These are phyloP conservation scores for Russula emetica DNA, from an alignment of 768 basidiomycete species.

Conservation along the genomic window DNA sequence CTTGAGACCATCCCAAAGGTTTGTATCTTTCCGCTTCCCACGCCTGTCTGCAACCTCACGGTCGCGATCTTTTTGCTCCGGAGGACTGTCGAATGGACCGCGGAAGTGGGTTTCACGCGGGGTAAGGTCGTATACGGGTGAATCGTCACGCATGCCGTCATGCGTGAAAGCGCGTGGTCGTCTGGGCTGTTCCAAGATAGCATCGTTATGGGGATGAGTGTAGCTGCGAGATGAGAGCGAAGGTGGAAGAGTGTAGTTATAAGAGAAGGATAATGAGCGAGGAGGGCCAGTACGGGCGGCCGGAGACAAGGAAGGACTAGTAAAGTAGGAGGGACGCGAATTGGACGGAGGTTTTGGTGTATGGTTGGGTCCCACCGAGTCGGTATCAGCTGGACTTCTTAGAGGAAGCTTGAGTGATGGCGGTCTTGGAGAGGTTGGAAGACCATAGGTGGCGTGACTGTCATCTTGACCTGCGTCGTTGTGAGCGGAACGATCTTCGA, in stretches of 20 bases:
- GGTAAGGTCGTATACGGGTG: slow-evolving; percentile 34
- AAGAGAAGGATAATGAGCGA: slow-evolving; percentile 20
- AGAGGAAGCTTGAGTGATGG: slow-evolving; percentile 4
- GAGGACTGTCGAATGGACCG: slow-evolving; percentile 52
- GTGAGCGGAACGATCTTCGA: background rate
- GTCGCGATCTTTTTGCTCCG: slow-evolving; percentile 38
- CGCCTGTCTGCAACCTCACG: slow-evolving; percentile 47
- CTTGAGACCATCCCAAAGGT: slow-evolving; percentile 43
- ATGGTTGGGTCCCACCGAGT: background rate
- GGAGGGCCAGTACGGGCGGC: slow-evolving; percentile 24
- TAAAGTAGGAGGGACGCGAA: slow-evolving; percentile 3
- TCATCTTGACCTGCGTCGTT: background rate
- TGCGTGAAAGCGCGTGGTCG: slow-evolving; percentile 26
- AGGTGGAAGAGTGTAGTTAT: slow-evolving; percentile 1
- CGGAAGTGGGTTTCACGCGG: slow-evolving; percentile 50
- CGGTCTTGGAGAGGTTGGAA: slow-evolving; percentile 2
- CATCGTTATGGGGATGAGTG: slow-evolving; percentile 29
- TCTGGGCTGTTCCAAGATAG: slow-evolving; percentile 34
- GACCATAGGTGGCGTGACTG: background rate
- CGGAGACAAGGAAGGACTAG: slow-evolving; percentile 12
- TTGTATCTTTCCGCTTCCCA: slow-evolving; percentile 48
- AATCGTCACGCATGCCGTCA: slow-evolving; percentile 36
- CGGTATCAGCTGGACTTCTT: background rate
- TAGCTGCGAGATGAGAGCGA: slow-evolving; percentile 14
- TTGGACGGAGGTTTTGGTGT: background rate